Percentiles rank a stretch among this genome's conserved stretches.
Evolutionary conservation across 495 filamentous ascomycete species (phyloP).

Genomic region (Penicillium daleae): DNA sequence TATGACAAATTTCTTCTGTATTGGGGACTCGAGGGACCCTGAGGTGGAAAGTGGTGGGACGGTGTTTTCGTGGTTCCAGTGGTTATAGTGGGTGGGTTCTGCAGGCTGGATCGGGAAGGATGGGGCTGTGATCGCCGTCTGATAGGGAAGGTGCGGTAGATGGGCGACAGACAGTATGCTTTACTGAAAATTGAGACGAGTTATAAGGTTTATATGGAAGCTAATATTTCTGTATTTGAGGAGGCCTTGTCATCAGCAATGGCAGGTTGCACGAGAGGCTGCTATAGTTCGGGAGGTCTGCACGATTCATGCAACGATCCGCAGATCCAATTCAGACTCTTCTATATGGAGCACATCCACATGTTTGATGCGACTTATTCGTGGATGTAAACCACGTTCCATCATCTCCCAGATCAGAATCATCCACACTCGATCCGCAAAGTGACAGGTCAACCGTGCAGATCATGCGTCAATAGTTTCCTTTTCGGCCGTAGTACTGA

Average conservation of each 20-base stretch:
- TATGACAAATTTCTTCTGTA: conserved; percentile 19
- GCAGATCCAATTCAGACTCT: background rate
- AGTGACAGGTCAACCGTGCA: conserved; percentile 7
- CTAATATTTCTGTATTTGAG: no score
- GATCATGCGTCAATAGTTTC: conserved; percentile 5
- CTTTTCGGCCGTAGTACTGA: background rate
- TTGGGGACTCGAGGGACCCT: no score
- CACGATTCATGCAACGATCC: background rate
- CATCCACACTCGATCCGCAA: background rate
- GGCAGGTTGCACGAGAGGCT: background rate
- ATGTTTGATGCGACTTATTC: background rate
- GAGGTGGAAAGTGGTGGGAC: no score
- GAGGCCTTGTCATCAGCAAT: no score
- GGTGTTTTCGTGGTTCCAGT: background rate
- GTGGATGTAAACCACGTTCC: background rate
- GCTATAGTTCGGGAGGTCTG: background rate
- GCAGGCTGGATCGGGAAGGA: conserved; percentile 18
- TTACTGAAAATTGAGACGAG: background rate
- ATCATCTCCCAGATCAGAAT: background rate
- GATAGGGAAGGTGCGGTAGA: conserved; percentile 6
- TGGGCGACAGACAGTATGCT: no score
- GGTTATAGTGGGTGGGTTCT: conserved; percentile 8
- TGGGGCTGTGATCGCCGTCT: conserved; percentile 18
- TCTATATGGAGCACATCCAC: background rate
- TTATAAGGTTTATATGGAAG: no score